Evolutionary conservation across 2,329 filamentous ascomycete genomes (phyloP).

Genomic region (Penicillium sp.): DNA sequence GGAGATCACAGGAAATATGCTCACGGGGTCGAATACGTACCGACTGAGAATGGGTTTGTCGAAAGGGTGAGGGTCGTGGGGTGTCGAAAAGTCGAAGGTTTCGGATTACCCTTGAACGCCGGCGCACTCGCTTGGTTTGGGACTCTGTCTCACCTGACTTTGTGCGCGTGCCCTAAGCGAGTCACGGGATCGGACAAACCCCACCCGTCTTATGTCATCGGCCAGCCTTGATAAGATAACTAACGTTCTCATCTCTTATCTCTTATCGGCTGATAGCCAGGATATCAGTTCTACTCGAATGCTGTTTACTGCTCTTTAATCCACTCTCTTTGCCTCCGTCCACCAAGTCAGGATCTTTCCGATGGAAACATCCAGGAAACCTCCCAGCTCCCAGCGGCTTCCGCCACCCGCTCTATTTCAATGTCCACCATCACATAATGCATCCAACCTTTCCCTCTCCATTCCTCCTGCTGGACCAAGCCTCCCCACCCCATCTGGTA

Average conservation of each 20-base stretch:
- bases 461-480: slow-evolving; percentile 25
- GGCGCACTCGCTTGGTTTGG: slow-evolving; percentile 37
- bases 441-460: slow-evolving; percentile 65
- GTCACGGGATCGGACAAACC: slow-evolving; percentile 34
- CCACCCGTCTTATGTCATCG: slow-evolving; percentile 12
- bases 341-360: slow-evolving; percentile 9
- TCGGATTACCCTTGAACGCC: slow-evolving; percentile 38
- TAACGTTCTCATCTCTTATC: slow-evolving; percentile 7
- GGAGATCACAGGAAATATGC: slow-evolving; percentile 4
- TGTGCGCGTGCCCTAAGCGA: slow-evolving; percentile 46
- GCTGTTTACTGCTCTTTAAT: background rate
- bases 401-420: slow-evolving; percentile 78
- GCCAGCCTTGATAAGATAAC: background rate
- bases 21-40: slow-evolving; percentile 33
- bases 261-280: slow-evolving; percentile 5
- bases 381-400: slow-evolving; percentile 53
- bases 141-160: slow-evolving; percentile 39
- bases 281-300: background rate
- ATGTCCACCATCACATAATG: slow-evolving; percentile 75
- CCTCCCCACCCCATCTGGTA: slow-evolving; percentile 31
- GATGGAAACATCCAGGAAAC: slow-evolving; percentile 30
- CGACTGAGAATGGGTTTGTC: slow-evolving; percentile 42
- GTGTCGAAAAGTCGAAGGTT: slow-evolving; percentile 46
- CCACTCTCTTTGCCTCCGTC: background rate
- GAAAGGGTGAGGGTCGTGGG: slow-evolving; percentile 39